These are phyloP conservation scores for Diaporthe citrichinensis DNA, from an alignment of 2,329 filamentous ascomycete genomes.

Conservation along the genomic window DNA sequence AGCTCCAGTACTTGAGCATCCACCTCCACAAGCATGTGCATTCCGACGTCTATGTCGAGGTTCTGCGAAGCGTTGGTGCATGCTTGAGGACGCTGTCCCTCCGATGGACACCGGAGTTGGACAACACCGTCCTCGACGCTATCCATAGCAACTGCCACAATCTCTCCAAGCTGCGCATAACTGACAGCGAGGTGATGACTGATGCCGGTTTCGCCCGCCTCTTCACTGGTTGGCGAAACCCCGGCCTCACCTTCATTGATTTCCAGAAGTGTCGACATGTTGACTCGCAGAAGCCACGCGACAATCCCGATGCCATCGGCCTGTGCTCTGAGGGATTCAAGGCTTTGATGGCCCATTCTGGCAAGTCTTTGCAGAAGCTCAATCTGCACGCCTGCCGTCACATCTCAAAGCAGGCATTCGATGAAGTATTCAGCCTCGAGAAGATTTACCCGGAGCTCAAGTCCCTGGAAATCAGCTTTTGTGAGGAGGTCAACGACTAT, in stretches of 20 bases:
- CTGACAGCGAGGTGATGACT: constrained; percentile 80
- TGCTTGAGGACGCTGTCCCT: constrained; percentile 84
- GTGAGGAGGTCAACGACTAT: constrained; percentile 75
- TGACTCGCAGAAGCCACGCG: constrained; percentile 78
- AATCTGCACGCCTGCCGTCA: constrained; percentile 90
- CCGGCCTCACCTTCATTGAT: constrained; percentile 78
- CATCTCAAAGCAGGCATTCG: constrained; percentile 80
- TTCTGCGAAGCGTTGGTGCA: constrained; percentile 74
- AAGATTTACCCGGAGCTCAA: constrained; percentile 76
- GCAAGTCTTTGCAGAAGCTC: constrained; percentile 73
- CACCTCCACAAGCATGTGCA: constrained; percentile 72
- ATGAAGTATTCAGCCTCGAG: constrained; percentile 76
- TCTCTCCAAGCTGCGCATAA: constrained; percentile 84
- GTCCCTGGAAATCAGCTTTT: constrained; percentile 85
- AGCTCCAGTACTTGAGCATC: constrained; percentile 82
- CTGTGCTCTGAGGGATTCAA: constrained; percentile 82
- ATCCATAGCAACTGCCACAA: constrained; percentile 79
- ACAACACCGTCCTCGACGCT: constrained; percentile 78
- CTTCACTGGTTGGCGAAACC: constrained; percentile 84
- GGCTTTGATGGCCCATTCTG: constrained; percentile 88
- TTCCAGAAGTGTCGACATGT: constrained; percentile 83
- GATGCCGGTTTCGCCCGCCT: constrained; percentile 81
- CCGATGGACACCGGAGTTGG: constrained; percentile 74
- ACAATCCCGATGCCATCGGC: constrained; percentile 76
- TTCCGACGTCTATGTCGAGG: constrained; percentile 69